Conservation (phyloP, 2,329 filamentous ascomycete species). For the Elsinoe ampelina region DNA sequence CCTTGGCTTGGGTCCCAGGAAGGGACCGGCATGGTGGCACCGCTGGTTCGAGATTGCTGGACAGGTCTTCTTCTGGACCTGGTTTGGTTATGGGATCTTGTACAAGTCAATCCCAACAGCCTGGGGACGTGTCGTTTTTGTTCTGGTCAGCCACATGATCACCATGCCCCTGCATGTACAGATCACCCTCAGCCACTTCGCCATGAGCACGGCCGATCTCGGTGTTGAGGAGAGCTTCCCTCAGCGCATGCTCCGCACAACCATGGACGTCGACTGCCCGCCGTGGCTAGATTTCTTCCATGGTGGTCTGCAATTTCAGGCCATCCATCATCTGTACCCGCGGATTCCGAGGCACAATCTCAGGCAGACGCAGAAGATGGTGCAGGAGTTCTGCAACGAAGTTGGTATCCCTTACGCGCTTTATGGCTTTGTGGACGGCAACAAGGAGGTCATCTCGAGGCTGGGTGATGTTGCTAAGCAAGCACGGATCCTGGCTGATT, state of each 20-base stretch:
- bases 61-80: constrained; percentile 56
- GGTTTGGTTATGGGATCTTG: constrained; percentile 58
- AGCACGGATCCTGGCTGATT: constrained; percentile 21
- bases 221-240: constrained; percentile 79
- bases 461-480: constrained; percentile 62
- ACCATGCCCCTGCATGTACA: constrained; percentile 79
- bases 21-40: constrained; percentile 58
- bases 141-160: constrained; percentile 71
- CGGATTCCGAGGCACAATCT: constrained; percentile 79
- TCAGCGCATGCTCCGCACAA: constrained; percentile 83
- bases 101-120: constrained; percentile 51
- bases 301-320: constrained; percentile 82
- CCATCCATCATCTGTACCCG: constrained; percentile 77
- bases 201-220: constrained; percentile 83
- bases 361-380: constrained; percentile 61
- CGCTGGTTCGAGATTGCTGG: constrained; percentile 56
- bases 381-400: constrained; percentile 72
- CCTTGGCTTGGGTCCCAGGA: constrained; percentile 44
- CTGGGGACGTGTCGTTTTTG: constrained; percentile 49
- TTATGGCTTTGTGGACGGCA: constrained; percentile 76
- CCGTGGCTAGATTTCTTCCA: constrained; percentile 84
- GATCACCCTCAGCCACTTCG: constrained; percentile 81
- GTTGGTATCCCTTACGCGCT: constrained; percentile 77
- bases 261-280: constrained; percentile 87
- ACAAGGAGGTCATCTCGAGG: constrained; percentile 66